These are phyloP conservation scores for Leccinum incarnatum DNA, from an alignment of 768 basidiomycete species.

Conservation along the genomic window DNA sequence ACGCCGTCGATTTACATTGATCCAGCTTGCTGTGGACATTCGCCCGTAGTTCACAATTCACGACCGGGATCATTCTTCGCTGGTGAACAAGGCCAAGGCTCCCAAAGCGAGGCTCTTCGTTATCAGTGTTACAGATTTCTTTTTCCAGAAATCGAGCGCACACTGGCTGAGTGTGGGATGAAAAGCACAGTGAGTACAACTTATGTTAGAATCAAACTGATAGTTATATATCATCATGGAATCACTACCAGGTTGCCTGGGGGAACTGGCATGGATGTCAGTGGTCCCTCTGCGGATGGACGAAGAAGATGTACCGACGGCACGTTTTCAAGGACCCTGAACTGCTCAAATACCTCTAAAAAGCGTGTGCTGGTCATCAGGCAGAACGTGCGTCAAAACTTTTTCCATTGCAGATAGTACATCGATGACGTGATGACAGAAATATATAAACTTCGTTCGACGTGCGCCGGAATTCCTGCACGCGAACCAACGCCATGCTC, in stretches of 20 bases:
- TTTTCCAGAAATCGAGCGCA: slow-evolving; percentile 71
- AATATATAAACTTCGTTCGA: neutral
- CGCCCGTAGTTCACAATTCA: slow-evolving; percentile 97
- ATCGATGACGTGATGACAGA: slow-evolving; percentile 36
- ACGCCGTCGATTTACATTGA: slow-evolving; percentile 39
- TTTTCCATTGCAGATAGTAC: neutral
- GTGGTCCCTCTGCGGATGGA: slow-evolving; percentile 76
- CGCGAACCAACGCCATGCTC: too few species aligned
- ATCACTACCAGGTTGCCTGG: slow-evolving; percentile 1
- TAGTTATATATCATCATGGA: neutral
- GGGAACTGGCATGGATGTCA: slow-evolving; percentile 6
- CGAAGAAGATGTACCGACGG: slow-evolving; percentile 72
- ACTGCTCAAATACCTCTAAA: slow-evolving; percentile 71
- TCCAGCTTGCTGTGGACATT: slow-evolving; percentile 79
- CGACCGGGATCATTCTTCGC: slow-evolving; percentile 68
- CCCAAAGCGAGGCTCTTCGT: slow-evolving; percentile 73
- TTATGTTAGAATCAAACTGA: neutral
- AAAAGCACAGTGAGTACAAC: slow-evolving; percentile 38
- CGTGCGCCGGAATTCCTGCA: too few species aligned
- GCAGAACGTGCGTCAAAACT: slow-evolving; percentile 46
- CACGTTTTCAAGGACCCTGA: slow-evolving; percentile 81
- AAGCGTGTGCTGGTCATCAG: slow-evolving; percentile 48
- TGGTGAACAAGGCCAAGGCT: slow-evolving; percentile 67
- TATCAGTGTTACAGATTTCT: slow-evolving; percentile 80
- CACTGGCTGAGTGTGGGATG: slow-evolving; percentile 72